A percentile compares a stretch with the other conserved stretches of the same genome.
Evolutionary conservation across 139 green algal species (phyloP).

Genomic region (Desmodesmus armatus): DNA sequence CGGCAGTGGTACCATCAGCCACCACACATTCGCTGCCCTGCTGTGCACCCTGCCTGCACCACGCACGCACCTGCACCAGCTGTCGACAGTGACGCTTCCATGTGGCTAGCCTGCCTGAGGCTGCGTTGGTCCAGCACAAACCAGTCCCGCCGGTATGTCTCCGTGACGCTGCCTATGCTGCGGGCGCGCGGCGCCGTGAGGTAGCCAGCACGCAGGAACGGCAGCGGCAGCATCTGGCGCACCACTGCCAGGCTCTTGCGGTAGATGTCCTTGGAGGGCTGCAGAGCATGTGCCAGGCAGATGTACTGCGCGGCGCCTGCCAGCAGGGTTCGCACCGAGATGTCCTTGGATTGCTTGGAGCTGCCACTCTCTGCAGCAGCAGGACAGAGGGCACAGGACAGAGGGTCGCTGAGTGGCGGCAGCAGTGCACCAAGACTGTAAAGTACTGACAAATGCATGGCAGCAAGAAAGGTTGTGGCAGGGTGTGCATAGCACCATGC

Average conservation of each 20-base stretch:
- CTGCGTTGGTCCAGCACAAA: conserved; percentile 70
- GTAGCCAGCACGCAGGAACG: conserved; percentile 73
- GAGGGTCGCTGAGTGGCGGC: too few relatives aligned
- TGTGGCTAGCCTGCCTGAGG: conserved; percentile 50
- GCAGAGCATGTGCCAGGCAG: conserved; percentile 71
- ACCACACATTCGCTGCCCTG: background rate
- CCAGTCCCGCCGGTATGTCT: conserved; percentile 65
- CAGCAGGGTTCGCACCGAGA: conserved; percentile 61
- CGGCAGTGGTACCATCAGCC: too few relatives aligned
- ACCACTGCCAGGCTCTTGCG: conserved; percentile 63
- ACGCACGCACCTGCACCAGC: conserved; percentile 12
- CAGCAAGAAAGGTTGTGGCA: too few relatives aligned
- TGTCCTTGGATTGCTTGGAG: conserved; percentile 45
- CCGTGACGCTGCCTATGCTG: conserved; percentile 30
- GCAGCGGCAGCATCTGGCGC: conserved; percentile 77
- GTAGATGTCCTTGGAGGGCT: conserved; percentile 74
- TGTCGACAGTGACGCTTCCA: conserved; percentile 46
- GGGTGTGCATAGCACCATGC: background rate
- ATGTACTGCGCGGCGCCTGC: conserved; percentile 82
- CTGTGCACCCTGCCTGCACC: background rate
- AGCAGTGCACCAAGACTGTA: too few relatives aligned
- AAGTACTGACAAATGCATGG: too few relatives aligned
- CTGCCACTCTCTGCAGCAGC: background rate
- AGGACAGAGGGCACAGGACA: too few relatives aligned
- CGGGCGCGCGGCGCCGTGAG: conserved; percentile 47